phyloP scores from a whole-genome alignment of 1,139 yeast genomes.

The Entelexis paramagnoliae region DNA sequence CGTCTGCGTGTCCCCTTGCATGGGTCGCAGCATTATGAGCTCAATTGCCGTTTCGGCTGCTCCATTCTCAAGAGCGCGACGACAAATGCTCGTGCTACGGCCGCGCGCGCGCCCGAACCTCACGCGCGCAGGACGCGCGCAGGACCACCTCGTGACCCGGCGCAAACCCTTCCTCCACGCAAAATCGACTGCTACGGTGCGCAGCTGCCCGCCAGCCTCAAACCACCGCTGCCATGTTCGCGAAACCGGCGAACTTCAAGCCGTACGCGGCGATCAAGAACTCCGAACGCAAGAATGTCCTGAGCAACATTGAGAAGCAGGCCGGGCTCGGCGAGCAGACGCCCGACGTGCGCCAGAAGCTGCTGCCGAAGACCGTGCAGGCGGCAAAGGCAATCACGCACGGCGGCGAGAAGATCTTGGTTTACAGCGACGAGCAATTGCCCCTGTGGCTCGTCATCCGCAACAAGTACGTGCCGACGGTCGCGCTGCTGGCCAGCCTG shows the following conservation, averaged over 20 bases:
- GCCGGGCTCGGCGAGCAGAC: conserved; percentile 28
- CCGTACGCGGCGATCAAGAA: conserved; percentile 71
- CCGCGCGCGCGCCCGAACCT: no score
- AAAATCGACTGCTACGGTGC: neutral
- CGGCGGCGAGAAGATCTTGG: conserved; percentile 47
- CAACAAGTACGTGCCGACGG: conserved; percentile 54
- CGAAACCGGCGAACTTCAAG: conserved; percentile 37
- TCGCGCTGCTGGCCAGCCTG: conserved; percentile 60
- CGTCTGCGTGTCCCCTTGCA: no score
- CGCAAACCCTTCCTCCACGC: neutral
- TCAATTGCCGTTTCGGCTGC: no score
- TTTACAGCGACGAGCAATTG: conserved; percentile 53
- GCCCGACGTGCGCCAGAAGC: conserved; percentile 35
- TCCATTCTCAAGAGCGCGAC: no score
- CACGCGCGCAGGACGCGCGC: no score
- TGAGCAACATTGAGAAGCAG: conserved; percentile 39
- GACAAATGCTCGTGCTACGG: no score
- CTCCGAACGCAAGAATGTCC: conserved; percentile 62
- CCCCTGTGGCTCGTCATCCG: conserved; percentile 65
- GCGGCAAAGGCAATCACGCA: conserved; percentile 55
- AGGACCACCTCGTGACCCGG: neutral
- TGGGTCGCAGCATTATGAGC: no score
- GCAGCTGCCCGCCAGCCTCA: neutral
- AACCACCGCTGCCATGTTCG: conserved; percentile 19
- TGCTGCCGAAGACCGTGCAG: conserved; percentile 51